Percentiles rank a stretch among this genome's conserved stretches.
These are phyloP conservation scores for Biscogniauxia mediterranea DNA, from an alignment of 2,329 filamentous ascomycete genomes.

Conservation along the genomic window DNA sequence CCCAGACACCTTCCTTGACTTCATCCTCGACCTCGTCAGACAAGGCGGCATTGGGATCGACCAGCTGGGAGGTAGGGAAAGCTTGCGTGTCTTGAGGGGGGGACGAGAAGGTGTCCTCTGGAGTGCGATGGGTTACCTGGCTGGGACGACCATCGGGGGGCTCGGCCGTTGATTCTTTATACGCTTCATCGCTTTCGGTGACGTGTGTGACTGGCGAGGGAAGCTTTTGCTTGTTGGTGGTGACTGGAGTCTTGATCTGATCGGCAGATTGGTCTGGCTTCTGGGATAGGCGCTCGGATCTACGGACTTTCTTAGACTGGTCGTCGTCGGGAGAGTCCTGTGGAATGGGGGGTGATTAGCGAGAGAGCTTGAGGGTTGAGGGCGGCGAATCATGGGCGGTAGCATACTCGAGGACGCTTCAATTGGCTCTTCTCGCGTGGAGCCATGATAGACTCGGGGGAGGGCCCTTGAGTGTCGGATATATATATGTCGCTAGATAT, in stretches of 20 bases:
- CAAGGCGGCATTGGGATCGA: conserved; percentile 68
- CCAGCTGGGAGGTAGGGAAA: conserved; percentile 69
- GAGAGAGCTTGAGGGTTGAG: conserved; percentile 17
- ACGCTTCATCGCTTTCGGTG: conserved; percentile 49
- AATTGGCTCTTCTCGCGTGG: conserved; percentile 77
- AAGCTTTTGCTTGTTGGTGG: conserved; percentile 62
- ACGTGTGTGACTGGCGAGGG: conserved; percentile 76
- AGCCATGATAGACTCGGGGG: conserved; percentile 44
- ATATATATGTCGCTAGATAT: neutral
- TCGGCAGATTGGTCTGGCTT: conserved; percentile 37
- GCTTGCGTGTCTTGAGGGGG: conserved; percentile 63
- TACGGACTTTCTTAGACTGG: conserved; percentile 74
- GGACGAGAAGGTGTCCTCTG: conserved; percentile 49
- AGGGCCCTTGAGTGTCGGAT: conserved; percentile 1
- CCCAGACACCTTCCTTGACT: conserved; percentile 84
- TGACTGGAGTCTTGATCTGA: conserved; percentile 56
- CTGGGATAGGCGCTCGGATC: conserved; percentile 69
- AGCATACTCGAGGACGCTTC: conserved; percentile 74
- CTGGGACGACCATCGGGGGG: conserved; percentile 61
- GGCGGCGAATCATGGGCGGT: conserved; percentile 16
- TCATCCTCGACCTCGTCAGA: conserved; percentile 85
- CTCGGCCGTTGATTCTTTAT: conserved; percentile 70
- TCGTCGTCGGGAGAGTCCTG: conserved; percentile 54
- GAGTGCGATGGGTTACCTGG: conserved; percentile 51
- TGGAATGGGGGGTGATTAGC: conserved; percentile 17